Evolutionary conservation across 1,139 yeast genomes (phyloP).

Genomic region (Kodamaea anthophila): DNA sequence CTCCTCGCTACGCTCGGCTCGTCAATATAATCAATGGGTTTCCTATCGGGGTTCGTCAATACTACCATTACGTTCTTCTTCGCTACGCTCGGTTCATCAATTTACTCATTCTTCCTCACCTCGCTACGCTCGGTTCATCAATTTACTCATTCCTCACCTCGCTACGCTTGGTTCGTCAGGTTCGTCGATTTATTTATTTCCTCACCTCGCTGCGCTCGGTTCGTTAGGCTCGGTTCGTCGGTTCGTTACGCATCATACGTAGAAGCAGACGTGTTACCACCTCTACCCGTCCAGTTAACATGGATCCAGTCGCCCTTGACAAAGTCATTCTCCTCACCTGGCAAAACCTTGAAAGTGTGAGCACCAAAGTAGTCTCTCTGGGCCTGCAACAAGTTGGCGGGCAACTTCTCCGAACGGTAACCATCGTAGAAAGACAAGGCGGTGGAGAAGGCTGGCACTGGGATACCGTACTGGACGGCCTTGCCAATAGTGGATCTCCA

Average conservation of each 20-base stretch:
- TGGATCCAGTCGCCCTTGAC: slow-evolving; percentile 86
- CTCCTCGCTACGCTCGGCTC: too few relatives aligned
- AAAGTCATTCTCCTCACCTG: slow-evolving; percentile 70
- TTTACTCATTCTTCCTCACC: too few relatives aligned
- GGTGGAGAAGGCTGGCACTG: slow-evolving; percentile 96
- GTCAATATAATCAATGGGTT: too few relatives aligned
- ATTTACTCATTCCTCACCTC: too few relatives aligned
- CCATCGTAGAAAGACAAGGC: slow-evolving; percentile 98
- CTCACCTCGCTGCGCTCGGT: not conserved
- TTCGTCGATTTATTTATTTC: too few relatives aligned
- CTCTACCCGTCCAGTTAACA: slow-evolving; percentile 99
- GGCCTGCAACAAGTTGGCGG: slow-evolving; percentile 98
- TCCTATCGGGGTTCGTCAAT: too few relatives aligned
- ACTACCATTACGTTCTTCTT: too few relatives aligned
- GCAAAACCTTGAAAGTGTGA: slow-evolving; percentile 94
- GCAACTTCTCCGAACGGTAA: slow-evolving; percentile 90
- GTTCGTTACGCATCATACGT: slow-evolving; percentile 80
- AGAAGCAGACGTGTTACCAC: slow-evolving; percentile 95
- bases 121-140: too few relatives aligned
- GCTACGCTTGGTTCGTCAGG: too few relatives aligned
- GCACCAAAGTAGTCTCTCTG: slow-evolving; percentile 99
- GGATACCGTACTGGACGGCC: slow-evolving; percentile 82
- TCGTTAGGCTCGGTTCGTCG: too few relatives aligned
- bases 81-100: too few relatives aligned
- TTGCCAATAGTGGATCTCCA: slow-evolving; percentile 87